Conservation (phyloP, 208 protist species). For the Crithidia fasciculata region DNA sequence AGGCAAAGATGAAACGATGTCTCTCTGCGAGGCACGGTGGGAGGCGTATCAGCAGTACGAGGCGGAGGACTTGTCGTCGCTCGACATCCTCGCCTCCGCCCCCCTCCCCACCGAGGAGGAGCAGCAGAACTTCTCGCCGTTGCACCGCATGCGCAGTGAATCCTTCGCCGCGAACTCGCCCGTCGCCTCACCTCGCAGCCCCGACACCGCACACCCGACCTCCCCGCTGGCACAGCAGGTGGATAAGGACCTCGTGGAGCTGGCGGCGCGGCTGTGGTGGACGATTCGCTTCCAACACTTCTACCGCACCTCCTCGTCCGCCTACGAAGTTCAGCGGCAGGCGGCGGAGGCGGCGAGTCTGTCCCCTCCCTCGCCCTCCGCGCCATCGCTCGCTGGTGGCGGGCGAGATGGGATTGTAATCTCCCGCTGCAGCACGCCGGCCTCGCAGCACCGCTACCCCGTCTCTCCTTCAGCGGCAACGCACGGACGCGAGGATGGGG, state of each 20-base stretch:
- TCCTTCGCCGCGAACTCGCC: slow-evolving; percentile 8
- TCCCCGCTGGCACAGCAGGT: slow-evolving; percentile 4
- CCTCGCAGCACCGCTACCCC: slow-evolving; percentile 14
- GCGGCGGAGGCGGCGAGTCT: slow-evolving; percentile 20
- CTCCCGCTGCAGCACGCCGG: slow-evolving; percentile 22
- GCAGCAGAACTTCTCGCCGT: not conserved
- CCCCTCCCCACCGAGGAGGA: slow-evolving; percentile 7
- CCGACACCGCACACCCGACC: not conserved
- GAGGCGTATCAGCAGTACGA: slow-evolving; percentile 40
- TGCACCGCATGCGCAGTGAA: slow-evolving; percentile 6
- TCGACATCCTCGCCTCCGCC: slow-evolving; percentile 34
- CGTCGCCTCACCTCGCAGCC: not conserved
- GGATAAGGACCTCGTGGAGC: slow-evolving; percentile 27
- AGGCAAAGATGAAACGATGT: slow-evolving; percentile 12
- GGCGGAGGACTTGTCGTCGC: slow-evolving; percentile 29
- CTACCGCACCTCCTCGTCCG: slow-evolving; percentile 21
- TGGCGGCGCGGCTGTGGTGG: slow-evolving; percentile 42
- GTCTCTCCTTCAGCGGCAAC: not conserved
- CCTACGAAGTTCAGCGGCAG: slow-evolving; percentile 41
- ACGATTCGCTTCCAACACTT: slow-evolving; percentile 36
- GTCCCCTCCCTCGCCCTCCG: slow-evolving; percentile 14
- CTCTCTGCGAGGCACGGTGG: slow-evolving; percentile 33
- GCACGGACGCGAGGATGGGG: not conserved
- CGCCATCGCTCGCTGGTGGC: not conserved
- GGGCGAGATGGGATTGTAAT: not conserved